Percentiles rank a stretch among this genome's conserved stretches.
phyloP scores from a whole-genome alignment of 2,329 filamentous ascomycete species.

The Epicoccum sorghinum region DNA sequence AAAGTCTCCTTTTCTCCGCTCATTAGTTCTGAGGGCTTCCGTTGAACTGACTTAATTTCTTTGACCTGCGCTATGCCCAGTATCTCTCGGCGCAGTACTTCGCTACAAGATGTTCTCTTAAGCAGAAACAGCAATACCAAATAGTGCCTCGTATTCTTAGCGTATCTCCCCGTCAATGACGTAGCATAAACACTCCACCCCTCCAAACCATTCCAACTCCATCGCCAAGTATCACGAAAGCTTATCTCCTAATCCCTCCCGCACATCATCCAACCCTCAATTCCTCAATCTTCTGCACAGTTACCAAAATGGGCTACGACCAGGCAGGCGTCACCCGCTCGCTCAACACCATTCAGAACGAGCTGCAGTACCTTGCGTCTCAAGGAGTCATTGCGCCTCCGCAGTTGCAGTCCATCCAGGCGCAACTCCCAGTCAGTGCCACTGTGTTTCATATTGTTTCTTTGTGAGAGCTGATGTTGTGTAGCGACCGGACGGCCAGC shows the following conservation, averaged over 20 bases:
- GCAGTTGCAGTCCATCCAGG: conserved; percentile 25
- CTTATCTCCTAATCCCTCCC: conserved; percentile 3
- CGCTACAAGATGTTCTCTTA: too few relatives aligned
- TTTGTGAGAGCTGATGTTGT: not conserved
- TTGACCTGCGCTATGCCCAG: too few relatives aligned
- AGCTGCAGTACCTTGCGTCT: conserved; percentile 26
- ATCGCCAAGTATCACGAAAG: conserved; percentile 15
- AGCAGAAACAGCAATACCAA: not conserved
- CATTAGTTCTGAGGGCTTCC: too few relatives aligned
- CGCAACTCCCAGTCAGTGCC: conserved; percentile 20
- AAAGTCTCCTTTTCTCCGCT: too few relatives aligned
- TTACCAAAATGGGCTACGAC: conserved; percentile 18
- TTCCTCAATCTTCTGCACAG: too few relatives aligned
- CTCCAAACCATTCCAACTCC: not conserved
- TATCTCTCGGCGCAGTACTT: too few relatives aligned
- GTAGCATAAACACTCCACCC: not conserved
- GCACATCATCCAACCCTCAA: not conserved
- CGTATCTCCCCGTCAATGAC: conserved; percentile 3
- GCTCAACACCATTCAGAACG: conserved; percentile 21
- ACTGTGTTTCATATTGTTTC: too few relatives aligned
- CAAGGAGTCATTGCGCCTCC: conserved; percentile 22
- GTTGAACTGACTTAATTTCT: too few relatives aligned
- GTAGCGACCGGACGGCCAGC: conserved; percentile 24
- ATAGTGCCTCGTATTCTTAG: not conserved
- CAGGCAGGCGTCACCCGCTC: conserved; percentile 25